phyloP scores from a whole-genome alignment of 169 alveolate genomes.

The Plasmodium coatneyi region DNA sequence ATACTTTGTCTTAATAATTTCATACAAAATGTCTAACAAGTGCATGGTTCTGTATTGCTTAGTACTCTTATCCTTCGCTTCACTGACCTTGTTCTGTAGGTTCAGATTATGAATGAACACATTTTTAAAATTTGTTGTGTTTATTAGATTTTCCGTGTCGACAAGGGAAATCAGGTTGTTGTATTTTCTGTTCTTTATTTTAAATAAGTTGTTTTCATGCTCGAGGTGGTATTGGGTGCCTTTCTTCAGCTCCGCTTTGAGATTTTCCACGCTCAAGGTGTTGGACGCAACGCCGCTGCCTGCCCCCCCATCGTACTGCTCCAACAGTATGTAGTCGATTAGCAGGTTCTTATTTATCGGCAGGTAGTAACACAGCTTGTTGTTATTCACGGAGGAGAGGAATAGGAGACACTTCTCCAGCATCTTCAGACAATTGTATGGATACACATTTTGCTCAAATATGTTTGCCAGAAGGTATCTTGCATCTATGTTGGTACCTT shows the following conservation, averaged over 20 bases:
- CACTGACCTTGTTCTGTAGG: not conserved
- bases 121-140: conserved; percentile 38
- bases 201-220: conserved; percentile 5
- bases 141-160: conserved; percentile 33
- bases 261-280: not conserved
- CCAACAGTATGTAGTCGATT: conserved; percentile 59
- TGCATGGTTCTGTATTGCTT: conserved; percentile 65
- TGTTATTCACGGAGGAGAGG: conserved; percentile 62
- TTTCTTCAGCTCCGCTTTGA: not conserved
- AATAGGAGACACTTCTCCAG: conserved; percentile 60
- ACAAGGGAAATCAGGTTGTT: conserved; percentile 33
- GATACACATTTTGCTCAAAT: conserved; percentile 54
- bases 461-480: conserved; percentile 37
- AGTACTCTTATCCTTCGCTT: conserved; percentile 13
- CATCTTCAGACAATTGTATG: conserved; percentile 65
- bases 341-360: conserved; percentile 67
- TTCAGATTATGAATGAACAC: conserved; percentile 57
- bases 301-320: conserved; percentile 32
- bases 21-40: conserved; percentile 49
- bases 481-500: conserved; percentile 28
- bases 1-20: conserved; percentile 48
- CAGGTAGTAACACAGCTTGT: conserved; percentile 64
- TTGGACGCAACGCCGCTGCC: not conserved
- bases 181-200: conserved; percentile 45
- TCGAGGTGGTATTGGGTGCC: not conserved